Conservation (phyloP, 1,284 basidiomycete species). For the Coniophora puteana region DNA sequence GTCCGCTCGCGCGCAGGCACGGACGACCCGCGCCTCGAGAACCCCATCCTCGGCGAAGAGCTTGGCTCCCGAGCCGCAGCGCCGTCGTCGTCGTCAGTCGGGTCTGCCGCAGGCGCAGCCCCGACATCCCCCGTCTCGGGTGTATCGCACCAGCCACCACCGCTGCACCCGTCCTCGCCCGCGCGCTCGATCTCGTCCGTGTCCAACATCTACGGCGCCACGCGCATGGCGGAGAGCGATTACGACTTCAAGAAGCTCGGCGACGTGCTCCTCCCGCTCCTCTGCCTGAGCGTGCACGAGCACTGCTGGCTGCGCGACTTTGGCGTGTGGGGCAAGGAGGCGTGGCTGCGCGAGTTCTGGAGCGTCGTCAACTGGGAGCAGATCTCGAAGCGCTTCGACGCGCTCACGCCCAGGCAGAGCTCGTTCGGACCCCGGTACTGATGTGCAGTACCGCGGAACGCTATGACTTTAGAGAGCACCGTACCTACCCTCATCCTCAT, state of each 20-base stretch:
- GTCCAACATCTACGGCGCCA: constrained; percentile 12
- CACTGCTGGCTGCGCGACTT: constrained; percentile 92
- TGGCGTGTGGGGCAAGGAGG: constrained; percentile 92
- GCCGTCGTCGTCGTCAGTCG: not conserved
- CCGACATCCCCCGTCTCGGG: constrained; percentile 18
- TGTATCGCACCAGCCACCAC: constrained; percentile 8
- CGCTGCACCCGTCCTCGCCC: constrained; percentile 14
- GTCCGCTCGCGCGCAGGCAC: constrained; percentile 50
- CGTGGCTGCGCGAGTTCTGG: constrained; percentile 91
- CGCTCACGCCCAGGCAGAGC: constrained; percentile 7
- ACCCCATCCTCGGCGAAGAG: constrained; percentile 4
- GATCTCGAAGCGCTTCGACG: constrained; percentile 40
- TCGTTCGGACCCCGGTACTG: too few species aligned
- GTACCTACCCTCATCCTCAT: too few species aligned
- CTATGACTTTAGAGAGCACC: too few species aligned
- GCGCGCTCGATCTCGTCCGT: constrained; percentile 16
- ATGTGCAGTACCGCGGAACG: too few species aligned
- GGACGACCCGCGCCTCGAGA: constrained; percentile 27
- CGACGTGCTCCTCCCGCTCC: constrained; percentile 68
- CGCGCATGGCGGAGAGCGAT: too few species aligned
- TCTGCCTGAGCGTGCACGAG: constrained; percentile 87
- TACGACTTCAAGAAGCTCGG: constrained; percentile 33
- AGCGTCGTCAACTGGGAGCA: constrained; percentile 83
- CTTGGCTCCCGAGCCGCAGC: not conserved
- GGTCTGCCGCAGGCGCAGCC: not conserved